phyloP scores from a whole-genome alignment of 1,139 yeast species.

The Blastobotrys malaysiensis region DNA sequence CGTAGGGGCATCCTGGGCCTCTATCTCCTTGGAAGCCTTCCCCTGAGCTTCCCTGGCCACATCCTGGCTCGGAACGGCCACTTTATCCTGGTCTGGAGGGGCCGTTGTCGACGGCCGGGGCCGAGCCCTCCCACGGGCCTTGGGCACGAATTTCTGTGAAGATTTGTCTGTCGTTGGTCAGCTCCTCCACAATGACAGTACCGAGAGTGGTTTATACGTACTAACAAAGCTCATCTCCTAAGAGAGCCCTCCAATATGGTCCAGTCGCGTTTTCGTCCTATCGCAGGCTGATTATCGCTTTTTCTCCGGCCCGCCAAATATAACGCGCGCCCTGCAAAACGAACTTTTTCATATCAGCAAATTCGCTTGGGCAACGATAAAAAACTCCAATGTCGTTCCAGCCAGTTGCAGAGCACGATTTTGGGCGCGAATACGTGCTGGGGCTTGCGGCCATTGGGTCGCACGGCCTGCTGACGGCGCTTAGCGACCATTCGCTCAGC shows the following conservation, averaged over 20 bases:
- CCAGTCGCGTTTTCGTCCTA: not conserved
- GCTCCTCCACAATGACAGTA: not conserved
- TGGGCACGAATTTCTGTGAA: slow-evolving; percentile 32
- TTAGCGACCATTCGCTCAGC: slow-evolving; percentile 46
- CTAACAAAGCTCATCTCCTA: not conserved
- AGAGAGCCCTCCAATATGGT: not conserved
- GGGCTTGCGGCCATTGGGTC: slow-evolving; percentile 36
- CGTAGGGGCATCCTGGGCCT: not conserved
- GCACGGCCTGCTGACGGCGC: slow-evolving; percentile 42
- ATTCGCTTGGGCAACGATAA: not conserved
- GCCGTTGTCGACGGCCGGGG: not conserved
- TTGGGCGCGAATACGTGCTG: slow-evolving; percentile 48
- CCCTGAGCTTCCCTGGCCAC: not conserved
- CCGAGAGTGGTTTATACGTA: not conserved
- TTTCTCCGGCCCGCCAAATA: not conserved
- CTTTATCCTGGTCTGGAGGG: not conserved
- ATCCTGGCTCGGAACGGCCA: not conserved
- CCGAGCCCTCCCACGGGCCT: slow-evolving; percentile 18
- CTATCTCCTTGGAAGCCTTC: not conserved
- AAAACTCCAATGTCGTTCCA: slow-evolving; percentile 8
- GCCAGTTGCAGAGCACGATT: slow-evolving; percentile 17
- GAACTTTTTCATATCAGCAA: slow-evolving; percentile 20
- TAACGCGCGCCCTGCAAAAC: slow-evolving; percentile 34
- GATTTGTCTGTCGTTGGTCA: slow-evolving; percentile 19
- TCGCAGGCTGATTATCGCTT: not conserved